phyloP scores from a whole-genome alignment of 352 stramenopile genomes.

The Phytophthora pistaciae region DNA sequence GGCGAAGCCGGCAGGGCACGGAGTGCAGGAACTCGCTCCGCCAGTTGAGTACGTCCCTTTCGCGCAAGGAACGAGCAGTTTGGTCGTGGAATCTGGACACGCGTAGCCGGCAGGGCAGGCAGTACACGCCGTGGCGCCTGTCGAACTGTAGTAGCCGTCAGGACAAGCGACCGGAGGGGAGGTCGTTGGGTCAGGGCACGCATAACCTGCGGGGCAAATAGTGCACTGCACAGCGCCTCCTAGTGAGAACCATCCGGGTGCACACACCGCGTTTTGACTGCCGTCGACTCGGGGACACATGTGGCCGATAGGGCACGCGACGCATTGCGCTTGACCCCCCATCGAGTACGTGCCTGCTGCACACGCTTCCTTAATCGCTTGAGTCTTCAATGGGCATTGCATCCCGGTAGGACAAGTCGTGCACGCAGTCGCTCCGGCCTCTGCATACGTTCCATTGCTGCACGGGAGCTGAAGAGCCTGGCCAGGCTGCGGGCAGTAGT shows the following conservation, averaged over 20 bases:
- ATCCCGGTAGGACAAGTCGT: conserved; percentile 62
- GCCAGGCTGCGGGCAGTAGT: conserved; percentile 62
- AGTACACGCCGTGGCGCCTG: conserved; percentile 60
- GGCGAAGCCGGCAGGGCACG: conserved; percentile 80
- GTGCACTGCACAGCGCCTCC: conserved; percentile 62
- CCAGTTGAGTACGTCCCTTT: conserved; percentile 69
- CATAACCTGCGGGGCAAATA: conserved; percentile 66
- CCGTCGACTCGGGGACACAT: conserved; percentile 65
- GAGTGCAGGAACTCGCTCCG: conserved; percentile 59
- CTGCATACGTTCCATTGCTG: conserved; percentile 53
- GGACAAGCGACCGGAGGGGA: conserved; percentile 47
- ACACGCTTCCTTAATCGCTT: conserved; percentile 55
- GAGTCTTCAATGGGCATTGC: conserved; percentile 58
- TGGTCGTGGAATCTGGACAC: conserved; percentile 70
- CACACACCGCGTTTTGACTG: conserved; percentile 55
- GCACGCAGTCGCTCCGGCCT: conserved; percentile 54
- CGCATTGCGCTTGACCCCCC: conserved; percentile 57
- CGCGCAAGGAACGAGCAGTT: conserved; percentile 52
- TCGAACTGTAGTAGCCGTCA: conserved; percentile 69
- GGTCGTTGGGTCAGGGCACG: conserved; percentile 53
- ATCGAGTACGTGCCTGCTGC: conserved; percentile 68
- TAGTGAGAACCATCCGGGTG: conserved; percentile 49
- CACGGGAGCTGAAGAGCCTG: conserved; percentile 60
- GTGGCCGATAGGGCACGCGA: conserved; percentile 52
- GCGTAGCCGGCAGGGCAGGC: conserved; percentile 76